A percentile compares a stretch with the other conserved stretches of the same genome.
phyloP scores from a whole-genome alignment of 2,329 filamentous ascomycete genomes.

The Calonectria pseudoturangicola region DNA sequence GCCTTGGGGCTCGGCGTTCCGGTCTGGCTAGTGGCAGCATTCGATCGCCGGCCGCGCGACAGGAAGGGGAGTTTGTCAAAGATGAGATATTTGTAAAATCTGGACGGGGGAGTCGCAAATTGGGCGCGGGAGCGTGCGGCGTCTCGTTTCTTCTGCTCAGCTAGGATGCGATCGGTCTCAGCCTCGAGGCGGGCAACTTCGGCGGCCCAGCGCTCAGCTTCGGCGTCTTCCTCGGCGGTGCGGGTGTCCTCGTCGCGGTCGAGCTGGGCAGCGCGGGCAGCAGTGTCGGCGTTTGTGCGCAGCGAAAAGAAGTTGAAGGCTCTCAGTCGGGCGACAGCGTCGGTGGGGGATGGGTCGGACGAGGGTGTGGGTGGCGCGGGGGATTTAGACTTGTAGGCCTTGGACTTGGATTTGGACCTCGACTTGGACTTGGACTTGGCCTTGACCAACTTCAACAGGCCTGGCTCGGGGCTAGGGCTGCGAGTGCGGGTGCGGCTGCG shows the following conservation, averaged over 20 bases:
- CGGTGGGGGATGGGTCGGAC: slow-evolving; percentile 44
- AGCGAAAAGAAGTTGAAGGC: slow-evolving; percentile 50
- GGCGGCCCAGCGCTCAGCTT: slow-evolving; percentile 59
- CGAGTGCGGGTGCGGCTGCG: slow-evolving; percentile 43
- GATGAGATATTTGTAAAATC: slow-evolving; percentile 61
- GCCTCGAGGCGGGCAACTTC: slow-evolving; percentile 66
- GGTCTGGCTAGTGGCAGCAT: slow-evolving; percentile 56
- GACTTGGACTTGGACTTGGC: slow-evolving; percentile 42
- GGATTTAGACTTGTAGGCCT: slow-evolving; percentile 37
- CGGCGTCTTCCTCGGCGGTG: slow-evolving; percentile 45
- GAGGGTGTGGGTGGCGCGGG: slow-evolving; percentile 43
- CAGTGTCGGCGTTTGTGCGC: slow-evolving; percentile 47
- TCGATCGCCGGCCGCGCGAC: slow-evolving; percentile 64
- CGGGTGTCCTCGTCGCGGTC: slow-evolving; percentile 45
- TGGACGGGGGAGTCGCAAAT: slow-evolving; percentile 60
- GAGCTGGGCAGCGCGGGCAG: slow-evolving; percentile 46
- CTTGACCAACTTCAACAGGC: slow-evolving; percentile 31
- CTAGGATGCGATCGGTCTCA: slow-evolving; percentile 69
- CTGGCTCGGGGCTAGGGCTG: slow-evolving; percentile 29
- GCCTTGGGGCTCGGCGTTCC: slow-evolving; percentile 59
- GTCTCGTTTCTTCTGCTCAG: slow-evolving; percentile 70
- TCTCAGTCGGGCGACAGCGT: slow-evolving; percentile 50
- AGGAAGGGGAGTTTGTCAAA: slow-evolving; percentile 70
- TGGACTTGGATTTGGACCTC: slow-evolving; percentile 37
- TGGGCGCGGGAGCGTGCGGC: slow-evolving; percentile 67